A percentile compares a stretch with the other conserved stretches of the same genome.
phyloP scores from a whole-genome alignment of 192 early-diverging fungal genomes.

The Rhizophagus prolifer region DNA sequence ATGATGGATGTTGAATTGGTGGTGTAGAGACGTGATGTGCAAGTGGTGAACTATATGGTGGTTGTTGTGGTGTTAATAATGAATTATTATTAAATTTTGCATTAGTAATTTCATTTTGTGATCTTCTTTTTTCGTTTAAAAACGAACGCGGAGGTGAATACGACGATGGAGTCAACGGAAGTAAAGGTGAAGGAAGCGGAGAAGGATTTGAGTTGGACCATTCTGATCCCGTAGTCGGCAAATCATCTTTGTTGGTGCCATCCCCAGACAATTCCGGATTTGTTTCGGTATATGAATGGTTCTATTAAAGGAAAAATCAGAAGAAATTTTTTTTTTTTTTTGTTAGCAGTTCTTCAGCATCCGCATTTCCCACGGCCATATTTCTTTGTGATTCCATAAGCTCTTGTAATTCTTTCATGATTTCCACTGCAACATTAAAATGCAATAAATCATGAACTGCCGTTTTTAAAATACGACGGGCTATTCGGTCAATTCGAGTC shows the following conservation, averaged over 20 bases:
- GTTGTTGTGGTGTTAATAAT: conserved; percentile 2
- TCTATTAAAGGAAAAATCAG: neutral
- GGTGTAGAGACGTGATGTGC: conserved; percentile 13
- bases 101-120: conserved; percentile 7
- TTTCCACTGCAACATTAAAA: conserved; percentile 50
- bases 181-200: conserved; percentile 27
- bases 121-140: neutral
- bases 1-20: neutral
- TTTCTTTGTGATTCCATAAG: conserved; percentile 58
- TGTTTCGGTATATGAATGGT: conserved; percentile 15
- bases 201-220: conserved; percentile 22
- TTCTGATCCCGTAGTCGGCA: conserved; percentile 18
- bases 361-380: conserved; percentile 58
- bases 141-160: conserved; percentile 5
- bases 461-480: conserved; percentile 53
- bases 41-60: conserved; percentile 14
- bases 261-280: conserved; percentile 19
- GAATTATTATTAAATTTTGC: neutral
- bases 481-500: conserved; percentile 54
- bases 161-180: conserved; percentile 22
- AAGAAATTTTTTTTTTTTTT: conserved; percentile 29
- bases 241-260: neutral
- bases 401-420: conserved; percentile 63
- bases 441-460: conserved; percentile 49
- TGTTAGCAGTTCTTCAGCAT: conserved; percentile 60